A percentile compares a stretch with the other conserved stretches of the same genome.
Evolutionary conservation across 345 rosid genomes (phyloP).

Genomic region (Syzygium aromaticum): DNA sequence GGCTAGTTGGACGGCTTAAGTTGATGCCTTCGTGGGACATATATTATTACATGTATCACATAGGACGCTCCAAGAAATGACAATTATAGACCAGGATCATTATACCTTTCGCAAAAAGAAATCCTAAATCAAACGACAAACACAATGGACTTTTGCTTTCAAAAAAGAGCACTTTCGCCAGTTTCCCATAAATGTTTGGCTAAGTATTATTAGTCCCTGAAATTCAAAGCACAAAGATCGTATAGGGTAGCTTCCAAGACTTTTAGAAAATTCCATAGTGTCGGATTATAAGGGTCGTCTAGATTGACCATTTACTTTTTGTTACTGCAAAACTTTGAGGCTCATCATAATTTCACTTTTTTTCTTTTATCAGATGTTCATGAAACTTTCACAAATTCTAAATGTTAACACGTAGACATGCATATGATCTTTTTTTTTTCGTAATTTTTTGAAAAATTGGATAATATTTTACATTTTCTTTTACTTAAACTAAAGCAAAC

Average conservation of each 20-base stretch:
- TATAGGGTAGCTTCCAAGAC: not conserved
- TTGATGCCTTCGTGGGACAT: conserved; percentile 4
- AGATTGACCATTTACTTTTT: not conserved
- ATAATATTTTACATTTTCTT: too few species aligned
- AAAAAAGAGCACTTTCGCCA: conserved; percentile 27
- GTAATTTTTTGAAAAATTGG: too few species aligned
- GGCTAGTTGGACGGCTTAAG: conserved; percentile 2
- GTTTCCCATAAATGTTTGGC: conserved; percentile 35
- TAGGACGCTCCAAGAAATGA: not conserved
- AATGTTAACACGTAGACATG: not conserved
- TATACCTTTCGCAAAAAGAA: conserved; percentile 3
- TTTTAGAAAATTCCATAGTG: not conserved
- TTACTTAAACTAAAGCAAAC: not conserved
- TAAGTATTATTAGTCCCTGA: conserved; percentile 2
- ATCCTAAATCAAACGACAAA: not conserved
- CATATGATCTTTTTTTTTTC: not conserved
- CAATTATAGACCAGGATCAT: not conserved
- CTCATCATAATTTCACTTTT: not conserved
- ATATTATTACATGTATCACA: not conserved
- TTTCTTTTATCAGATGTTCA: not conserved
- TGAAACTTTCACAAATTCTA: not conserved
- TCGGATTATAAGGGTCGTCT: not conserved
- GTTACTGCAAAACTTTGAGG: not conserved
- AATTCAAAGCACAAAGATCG: not conserved
- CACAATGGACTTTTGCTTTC: conserved; percentile 8